Base-by-base conservation (phyloP, 306 rosid species). In the Ormosia semicastrata region DNA sequence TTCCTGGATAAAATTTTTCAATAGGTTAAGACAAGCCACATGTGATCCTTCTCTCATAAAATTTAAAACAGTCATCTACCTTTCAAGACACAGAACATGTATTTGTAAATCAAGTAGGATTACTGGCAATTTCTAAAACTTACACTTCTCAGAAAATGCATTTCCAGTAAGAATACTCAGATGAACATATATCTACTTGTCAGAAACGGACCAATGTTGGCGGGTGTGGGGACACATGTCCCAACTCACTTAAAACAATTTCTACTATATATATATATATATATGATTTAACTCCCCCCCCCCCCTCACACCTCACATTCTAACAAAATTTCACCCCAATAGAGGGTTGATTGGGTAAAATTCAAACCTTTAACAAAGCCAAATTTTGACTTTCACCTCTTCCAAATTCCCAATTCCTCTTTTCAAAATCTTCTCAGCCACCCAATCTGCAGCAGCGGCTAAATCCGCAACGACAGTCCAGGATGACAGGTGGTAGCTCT, bases 1-100 rank as follows among this genome's bases (percentile, higher is more conserved):
- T 75, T 63, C 98, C 97, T 95, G 94, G 33, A 79, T 34, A 74
- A 66, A 30, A 43, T 24, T 66, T 68, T 59, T 14, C 63, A 74
- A 78, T 36, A 60, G 12, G 71, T 89, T 65, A 84, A 43, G 39
- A 65, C 77, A 63, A 78, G 69, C 50, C 47, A 71, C 34, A 37
- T 1, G 6, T 18, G 11, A 53, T 56, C 30, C 71, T 63, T 46
- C 34, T 40, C 46, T 43, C 37, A 62, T 18, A 46, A 53, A 67
- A 33, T 17, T 12, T 50, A 40, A 73, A 58, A 70, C 33, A 34
- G 13, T 7, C 57, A 65, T 67, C 52, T 24, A 66, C 17, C 37
- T 44, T 64, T 39, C 10, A 78, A 73, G 43, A 57, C 43, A 39
- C 49, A 67, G 50, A 73, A 36, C 9, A 80, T 44, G 60, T 54